Base-by-base conservation (phyloP, 345 rosid species). In the Populus deltoides region DNA sequence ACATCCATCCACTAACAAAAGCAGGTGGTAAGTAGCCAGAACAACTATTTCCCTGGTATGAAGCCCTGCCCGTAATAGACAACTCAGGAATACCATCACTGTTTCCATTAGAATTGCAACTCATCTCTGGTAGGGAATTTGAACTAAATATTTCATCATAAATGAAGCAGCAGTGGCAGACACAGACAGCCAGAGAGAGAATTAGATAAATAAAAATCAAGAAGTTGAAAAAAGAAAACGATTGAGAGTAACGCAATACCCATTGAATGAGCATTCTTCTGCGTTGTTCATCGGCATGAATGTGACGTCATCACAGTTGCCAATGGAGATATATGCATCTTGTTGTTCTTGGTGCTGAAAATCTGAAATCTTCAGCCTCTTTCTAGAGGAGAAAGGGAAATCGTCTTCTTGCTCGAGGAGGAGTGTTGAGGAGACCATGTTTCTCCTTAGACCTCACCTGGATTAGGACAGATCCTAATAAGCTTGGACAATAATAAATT, bases 1-100 rank as follows among this genome's bases (percentile, higher is more conserved):
- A 94, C 95, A 86, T 92, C 99, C 99, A 94, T 47, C 97, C 97
- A 71, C 83, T 90, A 18, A 86, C 97, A 87, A 79, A 86, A 76
- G 85, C 69, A 72, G 83, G 77, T 6, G 84, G 82, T 0, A 75
- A 69, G 70, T 71, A 84, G 68, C 85, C 89, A 57, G 81, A 41
- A 77, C 73, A 83, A 73, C 73, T 88, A 80, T 85, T 87, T 11
- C 83, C 90, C 77, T 13, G 77, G 77, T 39, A 81, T 9, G 89
- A 68, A 51, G 82, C 75, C 66, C 86, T 86, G 11, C 83, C 93
- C 72, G 81, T 63, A 77, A 80, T 82, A 79, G 81, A 81, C 51
- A 89, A 83, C 67, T 86, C 91, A 8, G 84, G 65, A 83, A 79
- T 75, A 68, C 89, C 94, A 75, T 79, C 75, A 75, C 77, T 65